phyloP scores from a whole-genome alignment of 768 basidiomycete genomes.

The Leccinum uliginosum region DNA sequence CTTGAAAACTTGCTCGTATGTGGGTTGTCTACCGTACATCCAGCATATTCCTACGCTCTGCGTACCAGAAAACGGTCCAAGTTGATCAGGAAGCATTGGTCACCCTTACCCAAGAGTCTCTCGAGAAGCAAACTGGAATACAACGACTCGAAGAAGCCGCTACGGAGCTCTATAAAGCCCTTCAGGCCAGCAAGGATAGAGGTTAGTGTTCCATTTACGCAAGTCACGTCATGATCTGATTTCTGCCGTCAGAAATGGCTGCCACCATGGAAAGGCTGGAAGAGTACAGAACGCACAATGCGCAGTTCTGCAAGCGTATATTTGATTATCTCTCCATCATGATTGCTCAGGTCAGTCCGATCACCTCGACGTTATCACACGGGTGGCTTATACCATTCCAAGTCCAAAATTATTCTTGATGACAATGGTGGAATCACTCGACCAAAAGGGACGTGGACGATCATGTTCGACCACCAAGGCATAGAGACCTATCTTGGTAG shows the following conservation, averaged over 20 bases:
- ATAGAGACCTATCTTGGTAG: constrained; percentile 82
- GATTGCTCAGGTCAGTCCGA: constrained; percentile 69
- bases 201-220: constrained; percentile 39
- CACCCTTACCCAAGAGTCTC: constrained; percentile 81
- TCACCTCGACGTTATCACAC: neutral
- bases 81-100: constrained; percentile 76
- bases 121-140: constrained; percentile 76
- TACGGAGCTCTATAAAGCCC: constrained; percentile 88
- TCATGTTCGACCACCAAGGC: constrained; percentile 57
- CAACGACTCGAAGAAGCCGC: constrained; percentile 77
- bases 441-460: constrained; percentile 37
- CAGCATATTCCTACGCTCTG: neutral
- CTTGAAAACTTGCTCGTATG: constrained; percentile 82
- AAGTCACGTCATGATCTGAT: constrained; percentile 2
- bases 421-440: constrained; percentile 55
- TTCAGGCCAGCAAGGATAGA: constrained; percentile 85
- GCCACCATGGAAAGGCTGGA: constrained; percentile 90
- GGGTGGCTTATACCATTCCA: constrained; percentile 8
- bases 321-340: constrained; percentile 88
- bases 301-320: constrained; percentile 90
- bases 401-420: constrained; percentile 69
- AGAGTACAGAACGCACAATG: constrained; percentile 86
- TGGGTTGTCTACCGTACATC: neutral
- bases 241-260: constrained; percentile 70
- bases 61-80: constrained; percentile 81